Evolutionary conservation across 305 asterid genomes (phyloP).

Genomic region (Fraxinus nigra): DNA sequence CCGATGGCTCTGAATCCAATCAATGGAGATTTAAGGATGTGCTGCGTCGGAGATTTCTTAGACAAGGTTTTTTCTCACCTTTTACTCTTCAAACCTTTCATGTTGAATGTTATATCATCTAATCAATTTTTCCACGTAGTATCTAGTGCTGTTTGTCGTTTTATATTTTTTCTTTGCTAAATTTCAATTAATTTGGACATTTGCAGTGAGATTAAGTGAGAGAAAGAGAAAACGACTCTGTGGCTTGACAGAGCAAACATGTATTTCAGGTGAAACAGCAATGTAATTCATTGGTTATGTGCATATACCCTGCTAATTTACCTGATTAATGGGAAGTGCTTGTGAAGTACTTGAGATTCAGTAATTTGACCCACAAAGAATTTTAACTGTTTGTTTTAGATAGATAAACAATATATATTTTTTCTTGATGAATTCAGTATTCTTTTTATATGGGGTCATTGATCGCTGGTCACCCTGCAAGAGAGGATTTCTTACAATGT

Average conservation of each 20-base stretch:
- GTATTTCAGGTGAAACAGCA: slow-evolving; percentile 48
- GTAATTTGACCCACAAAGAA: not conserved
- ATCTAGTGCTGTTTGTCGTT: not conserved
- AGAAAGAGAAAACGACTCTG: slow-evolving; percentile 54
- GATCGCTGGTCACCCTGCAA: not conserved
- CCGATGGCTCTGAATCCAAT: slow-evolving; percentile 37
- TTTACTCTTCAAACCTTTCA: not conserved
- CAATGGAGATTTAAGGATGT: slow-evolving; percentile 54
- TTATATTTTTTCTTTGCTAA: slow-evolving; percentile 9
- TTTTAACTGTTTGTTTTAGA: not conserved
- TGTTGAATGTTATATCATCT: not conserved
- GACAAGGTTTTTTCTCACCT: slow-evolving; percentile 65
- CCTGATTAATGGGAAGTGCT: not conserved
- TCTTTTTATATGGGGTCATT: not conserved
- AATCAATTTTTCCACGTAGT: slow-evolving; percentile 1
- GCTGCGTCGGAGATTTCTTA: slow-evolving; percentile 80
- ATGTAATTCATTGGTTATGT: slow-evolving; percentile 6
- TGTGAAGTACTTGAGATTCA: not conserved
- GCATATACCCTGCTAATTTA: slow-evolving; percentile 1
- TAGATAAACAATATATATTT: not conserved
- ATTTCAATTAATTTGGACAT: not conserved
- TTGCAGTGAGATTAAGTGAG: slow-evolving; percentile 70
- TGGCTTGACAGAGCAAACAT: slow-evolving; percentile 29
- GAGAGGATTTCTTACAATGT: not conserved
- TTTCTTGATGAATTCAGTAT: not conserved